Percentiles rank a stretch among this genome's conserved stretches.
Conservation (phyloP, 768 basidiomycete genomes). For the Kwoniella mangroviensis region DNA sequence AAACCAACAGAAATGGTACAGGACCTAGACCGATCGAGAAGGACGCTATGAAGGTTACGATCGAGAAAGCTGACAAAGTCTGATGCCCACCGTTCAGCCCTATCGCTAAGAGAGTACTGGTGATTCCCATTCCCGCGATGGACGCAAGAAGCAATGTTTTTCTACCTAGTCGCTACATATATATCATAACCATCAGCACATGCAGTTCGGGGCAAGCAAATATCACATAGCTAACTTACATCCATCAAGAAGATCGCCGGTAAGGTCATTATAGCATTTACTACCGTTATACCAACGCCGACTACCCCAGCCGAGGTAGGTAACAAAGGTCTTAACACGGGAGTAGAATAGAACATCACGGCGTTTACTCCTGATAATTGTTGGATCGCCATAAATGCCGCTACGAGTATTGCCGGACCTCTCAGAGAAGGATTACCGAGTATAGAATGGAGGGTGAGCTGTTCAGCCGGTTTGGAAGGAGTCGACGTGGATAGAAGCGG, state of each 20-base stretch:
- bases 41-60: conserved; percentile 79
- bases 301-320: conserved; percentile 80
- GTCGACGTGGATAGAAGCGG: conserved; percentile 21
- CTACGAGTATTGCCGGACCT: conserved; percentile 48
- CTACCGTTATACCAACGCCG: conserved; percentile 79
- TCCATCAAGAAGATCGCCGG: conserved; percentile 87
- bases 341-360: conserved; percentile 57
- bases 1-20: conserved; percentile 87
- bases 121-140: conserved; percentile 68
- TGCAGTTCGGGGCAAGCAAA: neutral
- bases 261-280: conserved; percentile 76
- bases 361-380: conserved; percentile 55
- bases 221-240: conserved; percentile 59
- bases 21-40: conserved; percentile 91
- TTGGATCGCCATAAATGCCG: conserved; percentile 45
- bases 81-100: conserved; percentile 70
- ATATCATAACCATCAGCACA: neutral
- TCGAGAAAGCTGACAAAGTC: conserved; percentile 71
- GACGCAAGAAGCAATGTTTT: conserved; percentile 72
- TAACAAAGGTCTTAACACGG: conserved; percentile 64
- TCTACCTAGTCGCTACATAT: conserved; percentile 70
- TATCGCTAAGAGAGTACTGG: conserved; percentile 70
- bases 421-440: conserved; percentile 53
- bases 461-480: conserved; percentile 14
- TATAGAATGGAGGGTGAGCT: conserved; percentile 45